Evolutionary conservation across 805 yeast genomes (phyloP), one percentile per base, ranked within the genome.

Genomic region (Yarrowia alimentaria): DNA sequence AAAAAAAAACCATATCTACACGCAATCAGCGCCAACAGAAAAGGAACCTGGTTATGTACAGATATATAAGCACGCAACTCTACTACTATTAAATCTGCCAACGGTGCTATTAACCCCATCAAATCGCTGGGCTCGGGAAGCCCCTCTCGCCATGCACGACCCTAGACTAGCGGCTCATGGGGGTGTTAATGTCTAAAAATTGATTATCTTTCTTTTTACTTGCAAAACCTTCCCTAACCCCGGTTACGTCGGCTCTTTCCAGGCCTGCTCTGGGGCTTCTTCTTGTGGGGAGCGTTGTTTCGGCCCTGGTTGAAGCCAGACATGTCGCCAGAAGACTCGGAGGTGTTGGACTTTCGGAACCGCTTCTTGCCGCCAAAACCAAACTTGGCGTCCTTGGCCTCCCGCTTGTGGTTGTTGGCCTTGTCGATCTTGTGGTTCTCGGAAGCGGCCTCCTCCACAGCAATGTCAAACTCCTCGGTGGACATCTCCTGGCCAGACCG

Each of bases 381-480:
- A 59, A 78, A 86, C 67, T 82, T 84, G 42, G 81, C 60, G 58
- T 86, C 75, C 70, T 85, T 86, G 45, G 85, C 87, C 60, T 71
- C 58, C 65, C 94, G 76, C 68, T 82, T 83, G 16, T 76, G n/a
- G n/a, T n/a, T 68, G 61, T 80, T 83, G 51, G 83, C 80, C 64
- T 76, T 77, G 13, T 65, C 66, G 34, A 55, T 62, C 52, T 76
- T 77, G 55, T 77, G 79, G 45, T 69, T 70, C 16, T 76, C 75
- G 45, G 80, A 80, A n/a, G 86, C 77, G 43, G 88, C 89, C 67
- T 90, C 97, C 69, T 90, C 97, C 58, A 91, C 77, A 34, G 95
- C 96, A 60, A 91, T 84, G 64, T 85, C 88, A 68, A 91, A 90
- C 59, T 83, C 90, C 58, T 82, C 88, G 56, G 75, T 73, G 38